A percentile compares a stretch with the other conserved stretches of the same genome.
phyloP scores from a whole-genome alignment of 2,329 filamentous ascomycete species.

The Fusarium foetens region DNA sequence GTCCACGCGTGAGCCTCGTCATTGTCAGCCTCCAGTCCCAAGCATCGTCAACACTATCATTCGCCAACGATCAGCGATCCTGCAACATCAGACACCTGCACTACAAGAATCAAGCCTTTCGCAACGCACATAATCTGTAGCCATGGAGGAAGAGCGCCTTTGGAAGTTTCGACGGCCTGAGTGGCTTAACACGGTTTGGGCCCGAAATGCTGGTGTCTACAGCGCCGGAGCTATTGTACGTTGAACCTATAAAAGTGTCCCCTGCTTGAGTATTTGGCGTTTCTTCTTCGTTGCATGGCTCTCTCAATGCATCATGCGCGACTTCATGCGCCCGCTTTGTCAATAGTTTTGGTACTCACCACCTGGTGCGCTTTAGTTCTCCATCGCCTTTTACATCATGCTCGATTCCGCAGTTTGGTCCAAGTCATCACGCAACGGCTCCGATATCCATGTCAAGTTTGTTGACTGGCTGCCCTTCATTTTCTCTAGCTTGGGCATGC shows the following conservation, averaged over 20 bases:
- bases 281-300: neutral
- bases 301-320: neutral
- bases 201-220: slow-evolving; percentile 72
- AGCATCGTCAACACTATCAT: slow-evolving; percentile 30
- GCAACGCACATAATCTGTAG: neutral
- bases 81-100: neutral
- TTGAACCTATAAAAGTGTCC: slow-evolving; percentile 27
- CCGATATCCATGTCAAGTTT: slow-evolving; percentile 70
- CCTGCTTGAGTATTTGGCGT: neutral
- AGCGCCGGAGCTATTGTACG: slow-evolving; percentile 70
- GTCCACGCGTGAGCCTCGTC: slow-evolving; percentile 42
- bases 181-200: slow-evolving; percentile 73
- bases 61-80: slow-evolving; percentile 6
- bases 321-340: neutral
- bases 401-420: slow-evolving; percentile 76
- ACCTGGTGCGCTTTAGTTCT: slow-evolving; percentile 59
- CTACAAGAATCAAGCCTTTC: neutral
- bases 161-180: slow-evolving; percentile 74
- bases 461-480: slow-evolving; percentile 77
- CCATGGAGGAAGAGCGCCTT: slow-evolving; percentile 73
- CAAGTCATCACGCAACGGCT: slow-evolving; percentile 68
- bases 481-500: slow-evolving; percentile 74
- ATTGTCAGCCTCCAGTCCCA: slow-evolving; percentile 39
- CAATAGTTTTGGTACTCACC: slow-evolving; percentile 20
- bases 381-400: slow-evolving; percentile 74